A percentile compares a stretch with the other conserved stretches of the same genome.
Conservation (phyloP, 164 flowering plant genomes). For the grape (Vitis vinifera) region DNA sequence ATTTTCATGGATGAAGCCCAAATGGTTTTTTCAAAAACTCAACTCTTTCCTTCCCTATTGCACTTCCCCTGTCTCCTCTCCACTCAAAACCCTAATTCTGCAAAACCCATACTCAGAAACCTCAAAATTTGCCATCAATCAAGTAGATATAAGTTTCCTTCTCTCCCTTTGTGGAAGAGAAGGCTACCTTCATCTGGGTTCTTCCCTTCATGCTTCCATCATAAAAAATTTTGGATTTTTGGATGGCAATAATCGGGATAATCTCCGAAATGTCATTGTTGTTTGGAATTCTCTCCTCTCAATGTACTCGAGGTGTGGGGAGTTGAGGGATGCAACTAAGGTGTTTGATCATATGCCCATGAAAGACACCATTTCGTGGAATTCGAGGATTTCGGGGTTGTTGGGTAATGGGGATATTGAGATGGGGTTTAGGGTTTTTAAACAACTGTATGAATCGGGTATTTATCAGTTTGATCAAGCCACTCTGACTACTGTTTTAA, state of each 20-base stretch:
- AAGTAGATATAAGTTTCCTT: slow-evolving; percentile 35
- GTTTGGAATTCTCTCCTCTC: slow-evolving; percentile 73
- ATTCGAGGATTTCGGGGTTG: slow-evolving; percentile 59
- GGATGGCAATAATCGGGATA: neutral
- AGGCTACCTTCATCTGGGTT: slow-evolving; percentile 45
- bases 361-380: slow-evolving; percentile 82
- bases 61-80: slow-evolving; percentile 18
- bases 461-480: slow-evolving; percentile 51
- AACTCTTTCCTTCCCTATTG: slow-evolving; percentile 24
- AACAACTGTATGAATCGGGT: slow-evolving; percentile 36
- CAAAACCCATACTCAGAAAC: slow-evolving; percentile 16
- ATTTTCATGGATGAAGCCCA: slow-evolving; percentile 56
- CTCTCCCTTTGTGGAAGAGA: slow-evolving; percentile 59
- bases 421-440: slow-evolving; percentile 50
- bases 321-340: slow-evolving; percentile 36
- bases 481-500: slow-evolving; percentile 66
- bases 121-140: slow-evolving; percentile 19
- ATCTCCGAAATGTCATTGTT: slow-evolving; percentile 26
- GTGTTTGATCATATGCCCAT: slow-evolving; percentile 69
- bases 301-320: slow-evolving; percentile 56
- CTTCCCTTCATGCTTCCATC: slow-evolving; percentile 70
- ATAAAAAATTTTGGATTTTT: slow-evolving; percentile 38
- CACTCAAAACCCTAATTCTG: slow-evolving; percentile 9
- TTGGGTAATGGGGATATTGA: slow-evolving; percentile 36
- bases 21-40: slow-evolving; percentile 39